Evolutionary conservation across 495 filamentous ascomycete genomes (phyloP).

Genomic region (Aspergillus nidulans): DNA sequence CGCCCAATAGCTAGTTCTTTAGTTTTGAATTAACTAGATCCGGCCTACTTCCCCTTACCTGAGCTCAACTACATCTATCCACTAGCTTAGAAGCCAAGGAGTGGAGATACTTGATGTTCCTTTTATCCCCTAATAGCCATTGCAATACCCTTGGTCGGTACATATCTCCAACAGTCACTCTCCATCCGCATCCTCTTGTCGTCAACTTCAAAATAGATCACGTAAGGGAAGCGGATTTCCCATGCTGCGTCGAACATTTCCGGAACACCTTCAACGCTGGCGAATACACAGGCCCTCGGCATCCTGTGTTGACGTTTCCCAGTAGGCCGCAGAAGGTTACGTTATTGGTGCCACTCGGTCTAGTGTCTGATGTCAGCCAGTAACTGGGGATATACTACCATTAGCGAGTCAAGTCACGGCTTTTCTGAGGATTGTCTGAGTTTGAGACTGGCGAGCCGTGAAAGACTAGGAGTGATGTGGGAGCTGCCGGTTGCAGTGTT

Average conservation of each 20-base stretch:
- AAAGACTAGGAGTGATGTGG: constrained; percentile 3
- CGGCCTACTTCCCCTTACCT: too few relatives aligned
- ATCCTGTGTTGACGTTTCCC: too few relatives aligned
- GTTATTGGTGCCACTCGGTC: constrained; percentile 35
- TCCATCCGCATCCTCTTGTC: not conserved
- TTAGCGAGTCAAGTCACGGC: constrained; percentile 31
- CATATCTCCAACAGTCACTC: not conserved
- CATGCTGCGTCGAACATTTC: too few relatives aligned
- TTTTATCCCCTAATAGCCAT: not conserved
- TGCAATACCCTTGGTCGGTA: not conserved
- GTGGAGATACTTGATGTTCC: not conserved
- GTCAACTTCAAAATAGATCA: too few relatives aligned
- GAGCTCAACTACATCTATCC: not conserved
- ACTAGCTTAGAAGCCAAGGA: too few relatives aligned
- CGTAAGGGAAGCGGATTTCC: too few relatives aligned
- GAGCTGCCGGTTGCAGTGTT: constrained; percentile 33
- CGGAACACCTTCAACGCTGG: too few relatives aligned
- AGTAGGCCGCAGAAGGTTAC: constrained; percentile 19
- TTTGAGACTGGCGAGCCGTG: too few relatives aligned
- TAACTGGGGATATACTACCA: constrained; percentile 21
- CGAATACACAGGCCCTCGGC: too few relatives aligned
- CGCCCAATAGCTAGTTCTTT: too few relatives aligned
- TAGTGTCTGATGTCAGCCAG: constrained; percentile 42
- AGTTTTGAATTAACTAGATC: too few relatives aligned
- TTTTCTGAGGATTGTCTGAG: constrained; percentile 29